Conservation (phyloP, 179 eudicot genomes). For the Silene vulgaris region DNA sequence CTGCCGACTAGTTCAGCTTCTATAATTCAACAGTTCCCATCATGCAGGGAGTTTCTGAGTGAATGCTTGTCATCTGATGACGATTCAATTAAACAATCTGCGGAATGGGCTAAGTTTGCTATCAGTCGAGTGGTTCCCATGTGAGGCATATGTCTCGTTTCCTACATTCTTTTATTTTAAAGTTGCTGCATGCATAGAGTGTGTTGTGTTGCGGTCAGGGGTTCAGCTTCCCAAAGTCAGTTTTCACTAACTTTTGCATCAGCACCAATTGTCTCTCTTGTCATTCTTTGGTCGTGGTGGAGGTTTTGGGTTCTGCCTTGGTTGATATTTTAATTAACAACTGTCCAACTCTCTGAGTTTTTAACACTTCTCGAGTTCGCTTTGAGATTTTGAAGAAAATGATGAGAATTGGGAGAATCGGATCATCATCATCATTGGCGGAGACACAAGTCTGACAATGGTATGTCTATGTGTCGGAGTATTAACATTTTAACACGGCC, state of each 20-base stretch:
- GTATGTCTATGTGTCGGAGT: constrained; percentile 19
- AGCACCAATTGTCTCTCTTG: constrained; percentile 50
- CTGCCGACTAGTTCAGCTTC: constrained; percentile 72
- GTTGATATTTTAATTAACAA: constrained; percentile 5
- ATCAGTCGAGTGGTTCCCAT: constrained; percentile 67
- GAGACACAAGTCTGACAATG: constrained; percentile 14
- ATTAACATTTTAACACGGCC: constrained; percentile 18
- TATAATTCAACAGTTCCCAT: constrained; percentile 73
- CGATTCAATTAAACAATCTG: constrained; percentile 85
- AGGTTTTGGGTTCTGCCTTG: constrained; percentile 17
- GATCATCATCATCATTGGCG: constrained; percentile 14
- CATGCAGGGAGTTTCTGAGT: constrained; percentile 65
- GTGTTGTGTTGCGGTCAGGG: constrained; percentile 59
- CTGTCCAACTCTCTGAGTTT: background rate
- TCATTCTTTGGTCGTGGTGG: constrained; percentile 28
- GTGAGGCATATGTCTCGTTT: constrained; percentile 40
- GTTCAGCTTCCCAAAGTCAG: constrained; percentile 46
- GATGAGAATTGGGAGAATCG: background rate
- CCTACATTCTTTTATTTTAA: constrained; percentile 48
- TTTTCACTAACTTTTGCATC: constrained; percentile 11
- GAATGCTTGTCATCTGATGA: constrained; percentile 89
- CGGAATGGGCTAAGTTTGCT: constrained; percentile 94
- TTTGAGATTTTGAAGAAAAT: background rate
- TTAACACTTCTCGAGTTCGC: background rate
- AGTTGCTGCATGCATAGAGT: constrained; percentile 84